These are phyloP conservation scores for Pythium phragmitis DNA, from an alignment of 352 stramenopile species.

Conservation along the genomic window DNA sequence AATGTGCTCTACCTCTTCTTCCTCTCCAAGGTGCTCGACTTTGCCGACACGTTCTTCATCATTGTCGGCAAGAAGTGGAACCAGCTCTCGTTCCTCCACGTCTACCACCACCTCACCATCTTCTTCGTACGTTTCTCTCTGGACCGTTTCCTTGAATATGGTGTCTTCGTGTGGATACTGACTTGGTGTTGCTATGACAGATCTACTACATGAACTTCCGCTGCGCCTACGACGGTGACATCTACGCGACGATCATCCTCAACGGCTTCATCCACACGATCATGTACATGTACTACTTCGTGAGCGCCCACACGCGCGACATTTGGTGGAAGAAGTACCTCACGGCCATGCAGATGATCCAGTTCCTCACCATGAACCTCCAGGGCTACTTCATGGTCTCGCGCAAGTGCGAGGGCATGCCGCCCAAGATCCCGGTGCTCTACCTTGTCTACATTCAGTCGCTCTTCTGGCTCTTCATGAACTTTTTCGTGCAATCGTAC, in stretches of 20 bases:
- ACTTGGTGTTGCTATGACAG: background rate
- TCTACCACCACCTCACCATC: conserved; percentile 95
- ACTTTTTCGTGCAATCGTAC: conserved; percentile 59
- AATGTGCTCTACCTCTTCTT: conserved; percentile 99
- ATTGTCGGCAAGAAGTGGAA: conserved; percentile 95
- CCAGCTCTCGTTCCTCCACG: conserved; percentile 93
- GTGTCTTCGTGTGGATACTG: conserved; percentile 24
- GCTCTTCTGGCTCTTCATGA: conserved; percentile 94
- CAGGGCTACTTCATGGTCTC: conserved; percentile 43
- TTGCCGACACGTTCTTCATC: conserved; percentile 97
- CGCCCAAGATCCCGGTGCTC: conserved; percentile 50
- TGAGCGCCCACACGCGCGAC: conserved; percentile 92
- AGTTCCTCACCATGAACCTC: conserved; percentile 81
- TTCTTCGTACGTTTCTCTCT: conserved; percentile 57
- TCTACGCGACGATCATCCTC: conserved; percentile 93
- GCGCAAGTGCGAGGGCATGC: conserved; percentile 78
- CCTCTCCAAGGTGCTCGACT: conserved; percentile 95
- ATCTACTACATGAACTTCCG: conserved; percentile 94
- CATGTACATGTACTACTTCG: conserved; percentile 98
- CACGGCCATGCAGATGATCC: conserved; percentile 91
- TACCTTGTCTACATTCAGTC: conserved; percentile 95
- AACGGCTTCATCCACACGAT: conserved; percentile 96
- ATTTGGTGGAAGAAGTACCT: conserved; percentile 97
- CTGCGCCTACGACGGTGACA: conserved; percentile 91
- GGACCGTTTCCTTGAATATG: conserved; percentile 26